Conservation (phyloP, 805 yeast genomes). For the Myxozyma lipomycoides region DNA sequence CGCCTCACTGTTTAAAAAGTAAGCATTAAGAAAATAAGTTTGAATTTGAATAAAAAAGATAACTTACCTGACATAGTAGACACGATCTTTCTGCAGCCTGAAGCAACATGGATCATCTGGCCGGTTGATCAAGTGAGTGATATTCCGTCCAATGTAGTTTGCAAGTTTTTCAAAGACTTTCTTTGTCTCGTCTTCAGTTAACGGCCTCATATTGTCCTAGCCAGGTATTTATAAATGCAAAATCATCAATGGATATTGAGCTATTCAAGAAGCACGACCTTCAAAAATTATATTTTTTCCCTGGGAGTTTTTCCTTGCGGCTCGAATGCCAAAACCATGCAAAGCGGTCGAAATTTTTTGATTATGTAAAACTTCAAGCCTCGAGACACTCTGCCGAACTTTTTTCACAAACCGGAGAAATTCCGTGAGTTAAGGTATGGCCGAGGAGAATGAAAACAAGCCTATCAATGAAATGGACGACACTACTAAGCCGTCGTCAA, state of each 20-base stretch:
- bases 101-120: constrained; percentile 84
- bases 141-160: constrained; percentile 94
- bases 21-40: not conserved
- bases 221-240: not conserved
- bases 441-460: too few species aligned
- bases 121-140: constrained; percentile 79
- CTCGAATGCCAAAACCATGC: too few species aligned
- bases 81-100: constrained; percentile 93
- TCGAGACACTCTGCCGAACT: too few species aligned
- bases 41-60: not conserved
- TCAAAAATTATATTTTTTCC: too few species aligned
- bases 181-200: constrained; percentile 95
- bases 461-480: too few species aligned
- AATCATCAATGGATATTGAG: not conserved
- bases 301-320: too few species aligned
- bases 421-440: too few species aligned
- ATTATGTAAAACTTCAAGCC: too few species aligned
- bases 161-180: constrained; percentile 95
- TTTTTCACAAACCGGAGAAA: too few species aligned
- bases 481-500: too few species aligned
- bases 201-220: constrained; percentile 72
- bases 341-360: too few species aligned
- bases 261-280: too few species aligned
- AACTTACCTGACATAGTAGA: constrained; percentile 65
- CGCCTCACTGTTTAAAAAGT: constrained; percentile 10